Percentiles rank a stretch among this genome's conserved stretches.
phyloP scores from a whole-genome alignment of 148 eudicot species.

The Rhododendron ovatum region DNA sequence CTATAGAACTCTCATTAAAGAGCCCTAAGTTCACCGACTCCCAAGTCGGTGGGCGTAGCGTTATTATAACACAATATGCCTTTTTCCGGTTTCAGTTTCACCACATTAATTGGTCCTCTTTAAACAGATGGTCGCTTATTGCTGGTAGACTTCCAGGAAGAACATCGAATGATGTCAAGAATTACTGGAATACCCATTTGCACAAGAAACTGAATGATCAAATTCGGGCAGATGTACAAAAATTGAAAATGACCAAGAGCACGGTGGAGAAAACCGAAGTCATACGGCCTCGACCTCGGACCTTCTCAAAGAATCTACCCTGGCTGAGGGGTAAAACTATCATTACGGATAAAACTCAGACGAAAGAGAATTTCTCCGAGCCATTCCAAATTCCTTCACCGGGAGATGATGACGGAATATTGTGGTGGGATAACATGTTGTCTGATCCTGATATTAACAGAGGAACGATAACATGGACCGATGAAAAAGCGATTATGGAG shows the following conservation, averaged over 20 bases:
- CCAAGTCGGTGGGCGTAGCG: too few relatives aligned
- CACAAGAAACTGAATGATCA: neutral
- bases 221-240: neutral
- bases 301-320: too few relatives aligned
- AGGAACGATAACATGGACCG: neutral
- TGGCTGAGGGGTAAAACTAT: too few relatives aligned
- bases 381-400: too few relatives aligned
- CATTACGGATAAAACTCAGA: too few relatives aligned
- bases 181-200: conserved; percentile 6
- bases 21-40: too few relatives aligned
- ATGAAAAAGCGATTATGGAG: neutral
- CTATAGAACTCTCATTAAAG: too few relatives aligned
- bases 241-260: neutral
- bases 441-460: neutral
- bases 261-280: neutral
- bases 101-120: neutral
- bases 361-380: too few relatives aligned
- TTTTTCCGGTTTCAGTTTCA: neutral
- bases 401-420: neutral
- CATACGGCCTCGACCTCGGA: too few relatives aligned
- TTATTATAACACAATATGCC: neutral
- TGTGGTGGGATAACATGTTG: neutral
- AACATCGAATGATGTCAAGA: conserved; percentile 12
- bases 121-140: conserved; percentile 15
- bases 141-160: conserved; percentile 17